Evolutionary conservation across 805 yeast genomes (phyloP), one percentile per base, ranked within the genome.

Genomic region (Blastobotrys chiropterorum): DNA sequence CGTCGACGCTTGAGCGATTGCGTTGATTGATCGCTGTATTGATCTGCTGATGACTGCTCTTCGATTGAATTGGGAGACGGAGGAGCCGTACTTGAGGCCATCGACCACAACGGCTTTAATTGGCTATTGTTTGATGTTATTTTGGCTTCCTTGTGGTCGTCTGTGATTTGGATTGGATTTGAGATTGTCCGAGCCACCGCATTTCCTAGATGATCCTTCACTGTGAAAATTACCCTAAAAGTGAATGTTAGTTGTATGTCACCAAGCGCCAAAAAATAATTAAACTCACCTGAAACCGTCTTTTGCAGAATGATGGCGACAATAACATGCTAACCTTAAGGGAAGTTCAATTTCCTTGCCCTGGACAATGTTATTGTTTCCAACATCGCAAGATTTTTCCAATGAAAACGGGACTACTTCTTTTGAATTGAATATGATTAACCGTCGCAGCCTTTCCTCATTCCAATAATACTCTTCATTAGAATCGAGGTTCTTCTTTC

Each of bases 251-350:
- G 40, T 38, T 14, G 15, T 13, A 31, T 8, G 38, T 31, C 38
- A 31, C 11, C 38, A 7, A 31, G 38, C 38, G 38, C 7, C 38
- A 31, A 13, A 31, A 31, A 13, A 31, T 13, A 8, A 31, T 5
- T 3, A n/a, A 7, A 40, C 43, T 40, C 43, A 34, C 38, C 64
- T 81, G 72, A 90, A 90, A 1, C 98, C 98, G 40, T 77, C 77
- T 8, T 82, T 72, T 56, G 90, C 96, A 58, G 82, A 81, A 68
- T 90, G 98, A 68, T 90, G 98, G 58, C 98, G 81, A 71, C 97
- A 92, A 66, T 90, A 90, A 67, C 98, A 90, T 11, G 92, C 90
- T 41, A 90, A 81, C 68, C 98, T 79, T 19, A 96, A 72, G 26
- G 80, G 79, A 3, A 82, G 63, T 46, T 76, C 80, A 22, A 80